Evolutionary conservation across 441 rosid species (phyloP).

Genomic region (Breynia disticha): DNA sequence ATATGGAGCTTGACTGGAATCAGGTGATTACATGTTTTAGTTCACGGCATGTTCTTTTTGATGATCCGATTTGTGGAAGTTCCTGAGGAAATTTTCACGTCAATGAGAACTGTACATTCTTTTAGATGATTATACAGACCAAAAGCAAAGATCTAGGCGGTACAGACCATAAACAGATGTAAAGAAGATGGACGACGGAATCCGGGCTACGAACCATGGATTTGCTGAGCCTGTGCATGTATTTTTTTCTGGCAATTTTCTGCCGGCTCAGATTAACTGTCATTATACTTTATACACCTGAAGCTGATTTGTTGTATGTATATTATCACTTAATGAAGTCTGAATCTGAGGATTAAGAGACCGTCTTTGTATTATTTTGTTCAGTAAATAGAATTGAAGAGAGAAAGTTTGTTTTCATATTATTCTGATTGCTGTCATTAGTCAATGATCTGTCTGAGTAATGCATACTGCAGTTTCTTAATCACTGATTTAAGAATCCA

Average conservation of each 20-base stretch:
- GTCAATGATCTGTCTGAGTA: too few species aligned
- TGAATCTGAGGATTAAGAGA: too few species aligned
- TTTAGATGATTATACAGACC: conserved; percentile 22
- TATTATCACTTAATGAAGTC: conserved; percentile 19
- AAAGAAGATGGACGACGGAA: conserved; percentile 31
- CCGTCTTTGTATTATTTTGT: too few species aligned
- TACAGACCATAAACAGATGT: conserved; percentile 28
- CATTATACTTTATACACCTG: conserved; percentile 14
- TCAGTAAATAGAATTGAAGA: too few species aligned
- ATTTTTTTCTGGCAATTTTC: conserved; percentile 8
- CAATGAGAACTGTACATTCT: conserved; percentile 22
- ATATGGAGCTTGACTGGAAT: conserved; percentile 13
- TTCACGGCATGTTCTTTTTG: conserved; percentile 11
- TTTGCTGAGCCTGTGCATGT: conserved; percentile 17
- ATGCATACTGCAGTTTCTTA: too few species aligned
- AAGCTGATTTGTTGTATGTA: conserved; percentile 25
- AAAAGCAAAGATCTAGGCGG: conserved; percentile 13
- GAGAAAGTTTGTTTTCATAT: too few species aligned
- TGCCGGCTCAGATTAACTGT: conserved; percentile 19
- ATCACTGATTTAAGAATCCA: too few species aligned
- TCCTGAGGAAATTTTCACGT: conserved; percentile 8
- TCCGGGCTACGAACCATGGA: conserved; percentile 16
- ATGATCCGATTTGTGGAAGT: conserved; percentile 12
- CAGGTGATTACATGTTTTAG: background rate
- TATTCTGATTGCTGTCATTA: too few species aligned